These are phyloP conservation scores for Kwoniella heveanensis DNA, from an alignment of 768 basidiomycete species.

Conservation along the genomic window DNA sequence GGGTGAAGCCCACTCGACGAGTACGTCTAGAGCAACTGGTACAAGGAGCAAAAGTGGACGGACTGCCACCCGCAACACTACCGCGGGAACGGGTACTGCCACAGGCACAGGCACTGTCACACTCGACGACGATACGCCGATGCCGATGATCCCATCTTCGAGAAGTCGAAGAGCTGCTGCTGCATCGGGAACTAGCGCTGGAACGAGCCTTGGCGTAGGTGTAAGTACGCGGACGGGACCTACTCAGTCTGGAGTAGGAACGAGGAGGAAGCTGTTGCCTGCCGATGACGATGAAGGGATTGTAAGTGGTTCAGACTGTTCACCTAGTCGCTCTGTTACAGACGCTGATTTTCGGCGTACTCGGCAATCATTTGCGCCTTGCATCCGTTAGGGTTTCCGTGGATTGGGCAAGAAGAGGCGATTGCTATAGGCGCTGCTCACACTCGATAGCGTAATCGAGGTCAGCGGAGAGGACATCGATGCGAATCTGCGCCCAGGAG, in stretches of 20 bases:
- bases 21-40: neutral
- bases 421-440: constrained; percentile 20
- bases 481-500: no score
- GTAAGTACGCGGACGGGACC: neutral
- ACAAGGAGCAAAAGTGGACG: constrained; percentile 6
- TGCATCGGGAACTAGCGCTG: neutral
- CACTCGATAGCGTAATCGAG: no score
- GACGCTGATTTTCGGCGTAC: no score
- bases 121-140: constrained; percentile 11
- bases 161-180: neutral
- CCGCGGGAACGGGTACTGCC: constrained; percentile 6
- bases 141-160: constrained; percentile 12
- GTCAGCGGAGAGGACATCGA: no score
- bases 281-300: constrained; percentile 37
- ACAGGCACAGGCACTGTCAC: constrained; percentile 18
- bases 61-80: neutral
- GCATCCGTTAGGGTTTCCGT: constrained; percentile 36
- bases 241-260: constrained; percentile 20
- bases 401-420: constrained; percentile 32
- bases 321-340: neutral
- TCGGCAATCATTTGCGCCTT: neutral
- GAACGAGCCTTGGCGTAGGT: neutral
- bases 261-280: constrained; percentile 30
- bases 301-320: neutral
- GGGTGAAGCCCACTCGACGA: constrained; percentile 7